Base-by-base conservation (phyloP, 768 basidiomycete species). In the Tricholoma saponaceum region DNA sequence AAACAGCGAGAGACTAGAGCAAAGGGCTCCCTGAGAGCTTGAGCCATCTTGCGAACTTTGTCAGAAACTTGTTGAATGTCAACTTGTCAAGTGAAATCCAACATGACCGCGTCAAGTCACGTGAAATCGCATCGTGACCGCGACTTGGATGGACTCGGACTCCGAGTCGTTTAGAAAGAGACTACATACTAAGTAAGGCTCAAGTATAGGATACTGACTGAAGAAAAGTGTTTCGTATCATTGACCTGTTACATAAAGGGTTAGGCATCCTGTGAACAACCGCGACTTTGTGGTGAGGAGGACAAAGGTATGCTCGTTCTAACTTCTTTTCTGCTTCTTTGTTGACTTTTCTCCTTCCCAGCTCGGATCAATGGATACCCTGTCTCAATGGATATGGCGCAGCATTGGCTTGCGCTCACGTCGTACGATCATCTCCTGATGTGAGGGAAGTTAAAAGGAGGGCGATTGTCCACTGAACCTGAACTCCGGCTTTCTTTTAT, bases 321-420 rank as follows among this genome's bases (percentile, higher is more conserved):
- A n/a, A n/a, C n/a, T n/a, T n/a, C n/a, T n/a, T 22, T 22, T 20
- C 28, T 50, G 32, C 22, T 22, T 5, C n/a, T 23, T n/a, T n/a
- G n/a, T 51, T 55, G 22, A 20, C 35, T n/a, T 22, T 28, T 16
- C 13, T 22, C 52, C 22, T 30, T 55, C 43, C 23, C 54, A 82
- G 79, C 84, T 95, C 8, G 84, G 88, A 56, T 93, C 92, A 12
- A 69, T 95, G 55, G 92, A 89, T 62, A 95, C 0, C 81, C 83
- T 0, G 83, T 95, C 2, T 64, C 82, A 1, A 82, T 96, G 72
- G 67, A 71, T 1, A 66, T 86, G 28, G 95, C 91, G 1, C 74
- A 76, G 50, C 76, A 88, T 60, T 96, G 95, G 95, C 92, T 93
- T 0, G 80, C 93, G 13, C 79, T 92, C 59, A 84, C 90, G 0